Percentiles rank a stretch among this genome's conserved stretches.
phyloP scores from a whole-genome alignment of 305 asterid genomes.

The Fraxinus angustifolia region DNA sequence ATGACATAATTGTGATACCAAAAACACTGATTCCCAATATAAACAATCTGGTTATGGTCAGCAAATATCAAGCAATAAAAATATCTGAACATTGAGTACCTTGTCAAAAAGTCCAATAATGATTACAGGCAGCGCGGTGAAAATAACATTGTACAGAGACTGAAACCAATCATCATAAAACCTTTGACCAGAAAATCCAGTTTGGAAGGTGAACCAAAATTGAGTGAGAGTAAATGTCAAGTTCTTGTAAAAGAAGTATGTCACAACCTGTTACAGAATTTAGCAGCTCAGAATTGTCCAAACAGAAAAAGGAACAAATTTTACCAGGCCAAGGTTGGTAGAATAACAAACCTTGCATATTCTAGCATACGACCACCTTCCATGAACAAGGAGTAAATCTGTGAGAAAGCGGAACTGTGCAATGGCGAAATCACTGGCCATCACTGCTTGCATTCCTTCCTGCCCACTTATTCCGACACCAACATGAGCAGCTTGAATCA shows the following conservation, averaged over 20 bases:
- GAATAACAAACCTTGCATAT: slow-evolving; percentile 82
- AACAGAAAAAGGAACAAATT: slow-evolving; percentile 10
- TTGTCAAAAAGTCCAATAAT: slow-evolving; percentile 93
- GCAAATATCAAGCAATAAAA: not conserved
- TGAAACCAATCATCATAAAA: slow-evolving; percentile 99
- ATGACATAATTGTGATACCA: not conserved
- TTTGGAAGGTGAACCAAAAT: slow-evolving; percentile 95
- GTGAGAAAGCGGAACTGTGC: slow-evolving; percentile 96
- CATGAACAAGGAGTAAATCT: slow-evolving; percentile 95
- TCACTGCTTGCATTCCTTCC: slow-evolving; percentile 99
- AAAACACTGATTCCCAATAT: slow-evolving; percentile 4
- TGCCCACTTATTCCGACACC: slow-evolving; percentile 99
- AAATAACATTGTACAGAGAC: slow-evolving; percentile 91
- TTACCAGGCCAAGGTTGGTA: slow-evolving; percentile 13
- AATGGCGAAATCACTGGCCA: slow-evolving; percentile 99
- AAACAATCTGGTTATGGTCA: not conserved
- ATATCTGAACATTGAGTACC: slow-evolving; percentile 43
- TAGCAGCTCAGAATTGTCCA: slow-evolving; percentile 15
- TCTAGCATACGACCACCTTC: slow-evolving; percentile 99
- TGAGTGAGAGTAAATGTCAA: slow-evolving; percentile 93
- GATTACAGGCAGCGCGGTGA: slow-evolving; percentile 93
- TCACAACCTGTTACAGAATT: slow-evolving; percentile 67
- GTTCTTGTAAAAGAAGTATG: slow-evolving; percentile 97
- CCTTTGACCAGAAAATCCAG: slow-evolving; percentile 98
- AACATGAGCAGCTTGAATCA: slow-evolving; percentile 99